A percentile compares a stretch with the other conserved stretches of the same genome.
These are phyloP conservation scores for Fusarium napiforme DNA, from an alignment of 2,329 filamentous ascomycete species.

Conservation along the genomic window DNA sequence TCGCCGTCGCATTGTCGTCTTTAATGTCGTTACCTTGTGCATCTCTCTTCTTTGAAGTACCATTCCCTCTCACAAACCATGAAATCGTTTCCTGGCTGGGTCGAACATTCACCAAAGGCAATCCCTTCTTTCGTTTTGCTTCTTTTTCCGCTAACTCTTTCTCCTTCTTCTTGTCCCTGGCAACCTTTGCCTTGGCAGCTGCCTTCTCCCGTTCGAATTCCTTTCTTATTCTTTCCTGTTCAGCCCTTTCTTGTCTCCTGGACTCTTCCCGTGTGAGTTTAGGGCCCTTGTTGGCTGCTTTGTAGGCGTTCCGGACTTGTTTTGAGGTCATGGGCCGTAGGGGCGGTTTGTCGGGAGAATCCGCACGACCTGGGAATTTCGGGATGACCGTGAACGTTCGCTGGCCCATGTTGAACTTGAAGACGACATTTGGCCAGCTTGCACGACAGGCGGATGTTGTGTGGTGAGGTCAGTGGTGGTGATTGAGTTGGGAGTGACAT, in stretches of 20 bases:
- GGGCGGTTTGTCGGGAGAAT: conserved; percentile 32
- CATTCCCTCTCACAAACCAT: conserved; percentile 59
- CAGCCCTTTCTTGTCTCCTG: conserved; percentile 54
- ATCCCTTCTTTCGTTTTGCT: conserved; percentile 61
- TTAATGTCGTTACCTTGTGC: conserved; percentile 31
- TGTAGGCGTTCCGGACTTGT: conserved; percentile 54
- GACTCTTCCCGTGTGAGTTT: conserved; percentile 55
- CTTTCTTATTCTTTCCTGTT: conserved; percentile 66
- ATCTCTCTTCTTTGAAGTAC: conserved; percentile 47
- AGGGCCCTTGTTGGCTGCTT: conserved; percentile 48
- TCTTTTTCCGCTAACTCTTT: conserved; percentile 62
- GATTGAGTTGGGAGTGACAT: not conserved
- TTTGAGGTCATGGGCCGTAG: conserved; percentile 56
- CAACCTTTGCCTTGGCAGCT: conserved; percentile 59
- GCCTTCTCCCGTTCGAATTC: conserved; percentile 63
- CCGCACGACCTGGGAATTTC: conserved; percentile 39
- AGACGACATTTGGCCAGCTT: conserved; percentile 30
- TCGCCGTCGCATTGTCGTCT: conserved; percentile 3
- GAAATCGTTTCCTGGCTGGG: conserved; percentile 69
- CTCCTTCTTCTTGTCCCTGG: conserved; percentile 66
- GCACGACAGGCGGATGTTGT: not conserved
- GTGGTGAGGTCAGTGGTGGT: not conserved
- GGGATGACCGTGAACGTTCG: conserved; percentile 60
- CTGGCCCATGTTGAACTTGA: conserved; percentile 50
- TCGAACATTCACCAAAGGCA: conserved; percentile 64